Evolutionary conservation across 768 basidiomycete genomes (phyloP).

Genomic region (Amanita subjunquillea): DNA sequence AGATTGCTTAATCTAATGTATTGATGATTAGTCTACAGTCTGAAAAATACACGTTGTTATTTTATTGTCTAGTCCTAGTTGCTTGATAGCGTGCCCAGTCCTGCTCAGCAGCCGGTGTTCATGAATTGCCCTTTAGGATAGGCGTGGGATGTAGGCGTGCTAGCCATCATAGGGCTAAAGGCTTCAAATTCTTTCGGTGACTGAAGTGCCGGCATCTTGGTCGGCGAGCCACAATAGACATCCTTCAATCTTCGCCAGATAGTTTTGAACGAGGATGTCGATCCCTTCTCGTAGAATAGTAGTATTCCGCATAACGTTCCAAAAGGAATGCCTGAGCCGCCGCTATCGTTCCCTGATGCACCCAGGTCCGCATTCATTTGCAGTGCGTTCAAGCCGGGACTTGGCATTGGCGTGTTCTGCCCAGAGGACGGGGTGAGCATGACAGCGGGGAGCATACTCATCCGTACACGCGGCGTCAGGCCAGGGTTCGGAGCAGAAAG

Average conservation of each 20-base stretch:
- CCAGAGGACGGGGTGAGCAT: background rate
- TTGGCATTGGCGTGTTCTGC: conserved; percentile 9
- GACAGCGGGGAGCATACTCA: conserved; percentile 5
- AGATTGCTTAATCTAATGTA: background rate
- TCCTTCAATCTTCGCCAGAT: conserved; percentile 66
- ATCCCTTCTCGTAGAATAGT: conserved; percentile 85
- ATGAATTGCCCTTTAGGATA: conserved; percentile 2
- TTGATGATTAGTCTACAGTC: background rate
- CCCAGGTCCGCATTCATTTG: background rate
- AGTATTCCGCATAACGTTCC: conserved; percentile 53
- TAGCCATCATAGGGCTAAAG: conserved; percentile 4
- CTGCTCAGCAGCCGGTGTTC: background rate
- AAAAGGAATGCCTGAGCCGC: conserved; percentile 16
- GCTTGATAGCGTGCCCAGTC: background rate
- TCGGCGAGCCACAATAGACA: conserved; percentile 40
- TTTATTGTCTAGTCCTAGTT: background rate
- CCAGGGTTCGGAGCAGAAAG: conserved; percentile 8
- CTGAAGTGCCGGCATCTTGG: conserved; percentile 13
- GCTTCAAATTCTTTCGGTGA: background rate
- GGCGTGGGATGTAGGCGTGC: conserved; percentile 1
- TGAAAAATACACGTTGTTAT: background rate
- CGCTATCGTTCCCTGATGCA: background rate
- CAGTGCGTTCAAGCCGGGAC: conserved; percentile 8
- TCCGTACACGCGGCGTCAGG: conserved; percentile 4
- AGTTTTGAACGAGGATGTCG: conserved; percentile 73